Evolutionary conservation across 495 filamentous ascomycete genomes (phyloP).

Genomic region (Annulohypoxylon stygium): DNA sequence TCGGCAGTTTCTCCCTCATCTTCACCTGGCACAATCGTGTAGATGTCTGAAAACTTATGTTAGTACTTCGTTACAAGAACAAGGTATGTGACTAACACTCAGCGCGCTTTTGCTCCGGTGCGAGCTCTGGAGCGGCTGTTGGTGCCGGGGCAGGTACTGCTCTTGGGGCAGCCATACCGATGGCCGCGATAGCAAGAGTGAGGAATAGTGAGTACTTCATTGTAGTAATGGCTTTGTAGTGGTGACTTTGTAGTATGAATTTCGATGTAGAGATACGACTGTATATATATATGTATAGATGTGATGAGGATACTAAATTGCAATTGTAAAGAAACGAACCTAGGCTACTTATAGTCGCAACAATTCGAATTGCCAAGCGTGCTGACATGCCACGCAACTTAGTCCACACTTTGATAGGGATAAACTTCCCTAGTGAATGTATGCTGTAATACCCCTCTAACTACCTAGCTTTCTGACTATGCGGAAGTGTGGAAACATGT

Average conservation of each 20-base stretch:
- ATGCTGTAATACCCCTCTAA: not conserved
- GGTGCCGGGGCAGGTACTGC: slow-evolving; percentile 3
- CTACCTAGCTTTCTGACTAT: not conserved
- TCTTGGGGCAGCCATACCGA: slow-evolving; percentile 15
- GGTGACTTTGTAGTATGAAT: not conserved
- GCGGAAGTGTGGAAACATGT: not conserved
- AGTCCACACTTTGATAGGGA: not conserved
- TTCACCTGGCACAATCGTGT: not conserved
- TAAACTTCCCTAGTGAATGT: not conserved
- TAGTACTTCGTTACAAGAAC: not conserved
- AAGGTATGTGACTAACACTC: slow-evolving; percentile 14
- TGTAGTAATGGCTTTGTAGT: not conserved
- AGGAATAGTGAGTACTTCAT: slow-evolving; percentile 30
- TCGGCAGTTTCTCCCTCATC: slow-evolving; percentile 28
- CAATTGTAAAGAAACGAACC: not conserved
- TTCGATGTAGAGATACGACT: not conserved
- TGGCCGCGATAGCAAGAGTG: slow-evolving; percentile 18
- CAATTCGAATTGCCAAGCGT: slow-evolving; percentile 3
- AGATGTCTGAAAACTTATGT: slow-evolving; percentile 16
- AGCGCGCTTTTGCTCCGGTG: slow-evolving; percentile 12
- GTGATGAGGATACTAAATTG: not conserved
- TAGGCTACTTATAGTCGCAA: not conserved
- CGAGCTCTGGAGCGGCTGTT: not conserved
- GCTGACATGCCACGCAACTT: slow-evolving; percentile 5
- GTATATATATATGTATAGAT: not conserved